Evolutionary conservation across 306 rosid genomes (phyloP), one percentile per base, ranked within the genome.

Genomic region (Acacia confusa): DNA sequence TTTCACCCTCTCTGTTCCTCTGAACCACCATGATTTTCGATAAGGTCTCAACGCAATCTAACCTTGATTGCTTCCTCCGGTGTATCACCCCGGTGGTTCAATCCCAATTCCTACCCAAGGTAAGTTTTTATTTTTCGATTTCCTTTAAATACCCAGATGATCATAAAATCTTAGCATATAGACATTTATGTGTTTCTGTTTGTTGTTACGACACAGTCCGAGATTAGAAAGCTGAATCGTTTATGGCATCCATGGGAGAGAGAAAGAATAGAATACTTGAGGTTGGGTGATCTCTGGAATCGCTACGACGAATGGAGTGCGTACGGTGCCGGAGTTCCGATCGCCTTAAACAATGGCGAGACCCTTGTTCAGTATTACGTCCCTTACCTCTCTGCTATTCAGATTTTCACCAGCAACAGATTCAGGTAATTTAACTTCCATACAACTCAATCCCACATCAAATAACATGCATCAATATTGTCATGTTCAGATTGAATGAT

Each of bases 331-430:
- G 97, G 97, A 79, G 99, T 96, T 61, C 94, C 94, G 0, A 87
- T 96, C 63, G 50, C 83, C 72, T 77, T 93, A 75, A 78, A 76
- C 90, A 79, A 85, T 79, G 94, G 90, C n/a, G 97, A 96, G 11
- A 89, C 91, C 12, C 94, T 96, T 65, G 93, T 91, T 38, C 99
- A 96, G 83, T 96, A 92, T 84, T 96, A 93, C 76, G 99, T 93
- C 4, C 99, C 99, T 72, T 96, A 96, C 80, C 99, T 96, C 84
- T 96, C 99, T 34, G 99, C 92, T 28, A 91, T 96, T 77, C 98
- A 96, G 85, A 91, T 93, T 52, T 93, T 85, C 91, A 93, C 97
- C 20, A 88, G 97, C 92, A 87, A 86, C 65, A 71, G 64, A 85
- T 82, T 88, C 86, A 88, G 99, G 99, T 95, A 84, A 43, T 9